A percentile compares a stretch with the other conserved stretches of the same genome.
Evolutionary conservation across 2,329 filamentous ascomycete species (phyloP).

Genomic region (Pleurostoma richardsiae): DNA sequence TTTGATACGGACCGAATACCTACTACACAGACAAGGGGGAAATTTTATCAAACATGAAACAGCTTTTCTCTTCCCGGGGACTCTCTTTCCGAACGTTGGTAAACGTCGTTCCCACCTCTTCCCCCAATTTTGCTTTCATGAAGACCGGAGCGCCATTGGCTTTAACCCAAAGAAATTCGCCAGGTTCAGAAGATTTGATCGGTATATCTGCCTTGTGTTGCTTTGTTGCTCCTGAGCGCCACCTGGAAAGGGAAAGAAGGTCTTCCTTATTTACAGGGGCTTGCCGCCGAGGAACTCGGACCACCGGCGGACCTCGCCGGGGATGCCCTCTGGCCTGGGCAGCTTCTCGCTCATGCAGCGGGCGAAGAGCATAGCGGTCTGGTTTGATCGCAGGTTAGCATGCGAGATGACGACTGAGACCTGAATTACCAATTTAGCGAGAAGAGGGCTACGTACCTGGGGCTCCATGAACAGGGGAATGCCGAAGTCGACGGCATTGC

Average conservation of each 20-base stretch:
- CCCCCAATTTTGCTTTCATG: no score
- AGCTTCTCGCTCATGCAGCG: slow-evolving; percentile 97
- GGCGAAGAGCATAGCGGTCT: slow-evolving; percentile 95
- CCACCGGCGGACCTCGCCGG: slow-evolving; percentile 88
- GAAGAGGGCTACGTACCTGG: slow-evolving; percentile 58
- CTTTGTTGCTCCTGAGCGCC: neutral
- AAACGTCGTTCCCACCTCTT: no score
- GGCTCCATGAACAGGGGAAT: slow-evolving; percentile 98
- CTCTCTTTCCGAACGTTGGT: no score
- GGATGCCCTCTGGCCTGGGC: slow-evolving; percentile 81
- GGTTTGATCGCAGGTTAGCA: slow-evolving; percentile 20
- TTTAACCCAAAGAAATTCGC: neutral
- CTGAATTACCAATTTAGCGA: neutral
- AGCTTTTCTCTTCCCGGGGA: no score
- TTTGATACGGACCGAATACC: no score
- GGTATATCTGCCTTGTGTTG: neutral
- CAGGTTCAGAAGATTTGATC: neutral
- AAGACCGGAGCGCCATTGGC: neutral
- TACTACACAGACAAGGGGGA: no score
- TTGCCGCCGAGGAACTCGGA: slow-evolving; percentile 90
- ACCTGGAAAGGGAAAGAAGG: no score
- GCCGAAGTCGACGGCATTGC: slow-evolving; percentile 97
- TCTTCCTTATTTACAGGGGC: slow-evolving; percentile 53
- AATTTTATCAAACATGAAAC: no score
- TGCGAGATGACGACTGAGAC: neutral